phyloP scores from a whole-genome alignment of 2,329 filamentous ascomycete species.

The Colletotrichum eleusines region DNA sequence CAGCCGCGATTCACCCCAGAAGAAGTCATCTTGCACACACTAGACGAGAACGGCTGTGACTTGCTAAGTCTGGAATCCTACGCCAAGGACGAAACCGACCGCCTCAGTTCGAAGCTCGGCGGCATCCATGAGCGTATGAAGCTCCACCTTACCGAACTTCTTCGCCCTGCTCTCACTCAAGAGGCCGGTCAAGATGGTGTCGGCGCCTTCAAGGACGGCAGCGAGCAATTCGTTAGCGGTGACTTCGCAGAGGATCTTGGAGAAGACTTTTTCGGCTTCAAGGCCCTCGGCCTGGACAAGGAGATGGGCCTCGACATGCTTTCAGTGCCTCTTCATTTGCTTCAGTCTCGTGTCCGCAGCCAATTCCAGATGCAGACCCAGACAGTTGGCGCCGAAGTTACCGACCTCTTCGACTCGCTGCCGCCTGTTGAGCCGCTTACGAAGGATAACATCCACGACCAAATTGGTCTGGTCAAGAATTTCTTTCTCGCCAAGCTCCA shows the following conservation, averaged over 20 bases:
- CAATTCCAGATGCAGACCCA: constrained; percentile 83
- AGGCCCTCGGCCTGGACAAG: constrained; percentile 89
- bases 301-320: constrained; percentile 91
- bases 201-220: constrained; percentile 93
- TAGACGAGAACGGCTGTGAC: constrained; percentile 87
- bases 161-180: constrained; percentile 84
- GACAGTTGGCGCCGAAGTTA: constrained; percentile 65
- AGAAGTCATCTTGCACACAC: constrained; percentile 87
- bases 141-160: constrained; percentile 88
- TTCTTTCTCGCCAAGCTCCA: constrained; percentile 94
- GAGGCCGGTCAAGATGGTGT: constrained; percentile 87
- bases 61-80: constrained; percentile 86
- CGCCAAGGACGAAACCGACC: constrained; percentile 92
- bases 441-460: constrained; percentile 78
- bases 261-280: constrained; percentile 99
- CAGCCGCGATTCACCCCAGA: constrained; percentile 82
- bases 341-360: constrained; percentile 90
- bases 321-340: constrained; percentile 91
- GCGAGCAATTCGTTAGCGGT: constrained; percentile 95
- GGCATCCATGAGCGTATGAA: constrained; percentile 96
- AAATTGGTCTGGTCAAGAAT: constrained; percentile 89
- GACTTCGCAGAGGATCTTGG: constrained; percentile 98
- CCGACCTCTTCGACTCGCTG: constrained; percentile 75
- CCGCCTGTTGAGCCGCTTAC: constrained; percentile 82
- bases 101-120: constrained; percentile 81